Base-by-base conservation (phyloP, 2,329 filamentous ascomycete genomes). In the Monosporascus sp. region DNA sequence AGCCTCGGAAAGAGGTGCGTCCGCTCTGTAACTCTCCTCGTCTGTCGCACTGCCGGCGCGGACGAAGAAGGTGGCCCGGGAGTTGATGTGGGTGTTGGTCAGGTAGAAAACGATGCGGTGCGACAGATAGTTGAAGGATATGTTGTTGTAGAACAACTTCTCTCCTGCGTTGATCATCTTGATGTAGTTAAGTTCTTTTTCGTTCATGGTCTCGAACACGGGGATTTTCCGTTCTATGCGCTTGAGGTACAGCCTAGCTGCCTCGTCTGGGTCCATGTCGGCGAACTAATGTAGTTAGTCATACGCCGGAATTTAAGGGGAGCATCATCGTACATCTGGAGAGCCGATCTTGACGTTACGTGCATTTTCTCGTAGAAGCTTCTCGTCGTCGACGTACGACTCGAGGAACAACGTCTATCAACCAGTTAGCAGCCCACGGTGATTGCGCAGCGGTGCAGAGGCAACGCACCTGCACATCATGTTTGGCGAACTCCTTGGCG, bases 151-250 rank as follows among this genome's bases (percentile, higher is more conserved):
- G 63, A 93, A 88, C 66, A 99, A 88, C 61, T 90, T 86, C 66
- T 93, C 85, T 45, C 94, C 94, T 7, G 94, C 94, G 62, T 99
- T 99, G 69, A 97, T 96, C 93, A 99, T 97, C 76, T 96, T 97
- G 74, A 99, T 93, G 74, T 93, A 99, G 69, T 97, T 96, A 58
- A 99, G 80, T 60, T 97, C 92, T 31, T 81, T 80, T 70, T 99
- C 94, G 64, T 92, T 82, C 91, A 99, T 97, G 1, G 90, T 96
- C 74, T 99, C 92, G 63, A 96, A 99, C 54, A 93, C 87, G 20
- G 94, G 94, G 55, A 99, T 99, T 62, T 94, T 90, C 62, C 89
- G 87, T 58, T 90, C 86, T 66, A 99, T 97, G 49, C 94, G 86
- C 57, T 86, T 83, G 39, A 99, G 81, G 66, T 99, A 99, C 63